Conservation (phyloP, 1,284 basidiomycete species). For the Cryptococcus sp. region DNA sequence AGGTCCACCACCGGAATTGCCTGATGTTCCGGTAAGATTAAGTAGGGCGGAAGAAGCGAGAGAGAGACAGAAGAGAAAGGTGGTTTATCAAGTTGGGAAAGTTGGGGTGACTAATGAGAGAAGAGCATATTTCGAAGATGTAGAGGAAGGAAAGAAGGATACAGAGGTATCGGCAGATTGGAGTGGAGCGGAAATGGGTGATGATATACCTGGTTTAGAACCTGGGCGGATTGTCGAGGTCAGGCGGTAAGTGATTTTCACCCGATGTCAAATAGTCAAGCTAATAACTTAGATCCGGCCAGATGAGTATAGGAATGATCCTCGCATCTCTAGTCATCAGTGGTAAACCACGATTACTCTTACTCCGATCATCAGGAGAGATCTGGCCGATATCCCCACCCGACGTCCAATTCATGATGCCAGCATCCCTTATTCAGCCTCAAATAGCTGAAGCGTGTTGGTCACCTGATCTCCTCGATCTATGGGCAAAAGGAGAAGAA, state of each 20-base stretch:
- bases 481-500: constrained; percentile 23
- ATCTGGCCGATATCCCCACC: constrained; percentile 35
- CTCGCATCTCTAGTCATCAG: constrained; percentile 27
- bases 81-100: constrained; percentile 11
- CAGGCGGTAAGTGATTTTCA: constrained; percentile 21
- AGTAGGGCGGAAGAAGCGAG: neutral
- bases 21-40: constrained; percentile 1
- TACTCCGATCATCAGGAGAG: constrained; percentile 35
- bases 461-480: constrained; percentile 22
- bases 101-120: constrained; percentile 16
- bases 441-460: constrained; percentile 19
- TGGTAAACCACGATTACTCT: constrained; percentile 26
- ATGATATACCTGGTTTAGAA: constrained; percentile 22
- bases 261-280: neutral
- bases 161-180: constrained; percentile 13
- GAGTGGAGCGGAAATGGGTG: constrained; percentile 6
- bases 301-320: constrained; percentile 27
- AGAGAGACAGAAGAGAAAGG: constrained; percentile 1
- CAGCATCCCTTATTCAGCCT: constrained; percentile 24
- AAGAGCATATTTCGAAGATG: constrained; percentile 16
- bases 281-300: constrained; percentile 13
- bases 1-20: neutral
- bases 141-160: neutral
- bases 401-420: constrained; percentile 46
- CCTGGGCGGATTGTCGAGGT: constrained; percentile 35